Evolutionary conservation across 768 basidiomycete genomes (phyloP).

Genomic region (Tricholoma flavovirens): DNA sequence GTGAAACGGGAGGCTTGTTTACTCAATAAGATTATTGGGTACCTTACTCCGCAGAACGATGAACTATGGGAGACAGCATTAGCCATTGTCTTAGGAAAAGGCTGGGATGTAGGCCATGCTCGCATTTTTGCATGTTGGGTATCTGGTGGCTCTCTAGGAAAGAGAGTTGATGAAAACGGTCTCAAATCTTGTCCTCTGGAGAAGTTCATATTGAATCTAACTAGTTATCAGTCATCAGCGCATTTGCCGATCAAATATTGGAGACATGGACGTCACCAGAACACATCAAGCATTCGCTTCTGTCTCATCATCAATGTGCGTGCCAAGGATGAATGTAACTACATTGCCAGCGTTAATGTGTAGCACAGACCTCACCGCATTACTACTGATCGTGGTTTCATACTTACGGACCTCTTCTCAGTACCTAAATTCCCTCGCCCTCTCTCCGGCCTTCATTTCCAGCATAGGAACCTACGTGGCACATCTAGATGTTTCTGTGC

Average conservation of each 20-base stretch:
- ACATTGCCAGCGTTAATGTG: not conserved
- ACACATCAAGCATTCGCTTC: slow-evolving; percentile 74
- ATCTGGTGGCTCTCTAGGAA: slow-evolving; percentile 31
- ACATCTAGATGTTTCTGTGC: slow-evolving; percentile 69
- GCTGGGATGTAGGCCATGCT: slow-evolving; percentile 55
- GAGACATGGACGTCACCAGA: slow-evolving; percentile 71
- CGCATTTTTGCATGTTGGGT: slow-evolving; percentile 71
- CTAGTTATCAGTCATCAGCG: slow-evolving; percentile 34
- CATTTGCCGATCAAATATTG: slow-evolving; percentile 43
- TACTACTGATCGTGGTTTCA: slow-evolving; percentile 61
- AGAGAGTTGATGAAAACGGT: slow-evolving; percentile 27
- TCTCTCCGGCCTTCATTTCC: slow-evolving; percentile 57
- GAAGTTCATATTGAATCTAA: not conserved
- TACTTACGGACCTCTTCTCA: slow-evolving; percentile 52
- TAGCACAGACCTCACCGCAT: slow-evolving; percentile 58
- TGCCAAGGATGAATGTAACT: slow-evolving; percentile 5
- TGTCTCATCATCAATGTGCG: slow-evolving; percentile 73
- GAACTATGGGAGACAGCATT: slow-evolving; percentile 49
- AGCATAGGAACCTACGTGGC: slow-evolving; percentile 71
- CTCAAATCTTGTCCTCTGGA: not conserved
- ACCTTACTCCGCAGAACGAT: slow-evolving; percentile 30
- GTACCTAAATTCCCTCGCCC: slow-evolving; percentile 38
- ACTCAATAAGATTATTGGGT: slow-evolving; percentile 50
- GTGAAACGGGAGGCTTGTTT: slow-evolving; percentile 53
- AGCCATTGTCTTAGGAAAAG: slow-evolving; percentile 46